phyloP scores from a whole-genome alignment of 176 grass and related monocot genomes.

The Phyllostachys edulis region DNA sequence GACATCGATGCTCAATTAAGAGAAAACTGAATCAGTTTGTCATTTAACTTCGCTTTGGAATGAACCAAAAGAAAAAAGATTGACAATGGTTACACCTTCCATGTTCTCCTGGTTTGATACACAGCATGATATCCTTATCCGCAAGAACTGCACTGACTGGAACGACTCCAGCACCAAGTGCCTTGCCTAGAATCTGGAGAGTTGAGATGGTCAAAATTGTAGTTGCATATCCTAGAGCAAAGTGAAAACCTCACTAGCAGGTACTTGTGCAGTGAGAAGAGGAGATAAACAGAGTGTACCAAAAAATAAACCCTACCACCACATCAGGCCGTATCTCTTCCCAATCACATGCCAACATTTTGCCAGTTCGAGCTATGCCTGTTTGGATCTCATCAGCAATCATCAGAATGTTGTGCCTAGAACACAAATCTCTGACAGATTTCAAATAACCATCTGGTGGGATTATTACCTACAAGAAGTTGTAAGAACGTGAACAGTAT shows the following conservation, averaged over 20 bases:
- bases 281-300: not conserved
- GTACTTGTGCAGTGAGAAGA: slow-evolving; percentile 3
- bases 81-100: slow-evolving; percentile 65
- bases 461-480: slow-evolving; percentile 63
- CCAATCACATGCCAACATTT: slow-evolving; percentile 88
- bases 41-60: not conserved
- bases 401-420: slow-evolving; percentile 86
- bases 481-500: not conserved
- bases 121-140: slow-evolving; percentile 94
- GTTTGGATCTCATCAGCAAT: slow-evolving; percentile 99
- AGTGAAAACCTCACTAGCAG: slow-evolving; percentile 4
- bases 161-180: slow-evolving; percentile 92
- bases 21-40: not conserved
- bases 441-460: slow-evolving; percentile 92
- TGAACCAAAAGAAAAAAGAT: not conserved
- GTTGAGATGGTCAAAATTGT: not conserved
- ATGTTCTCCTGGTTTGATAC: slow-evolving; percentile 92
- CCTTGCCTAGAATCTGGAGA: slow-evolving; percentile 89
- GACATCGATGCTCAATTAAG: not conserved
- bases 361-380: slow-evolving; percentile 93
- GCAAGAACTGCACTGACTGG: slow-evolving; percentile 97
- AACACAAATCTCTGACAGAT: slow-evolving; percentile 87
- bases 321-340: slow-evolving; percentile 85
- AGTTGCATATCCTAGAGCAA: not conserved
- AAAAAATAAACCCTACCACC: slow-evolving; percentile 61